phyloP scores from a whole-genome alignment of 2,329 filamentous ascomycete species.

The Trichoderma sp. region DNA sequence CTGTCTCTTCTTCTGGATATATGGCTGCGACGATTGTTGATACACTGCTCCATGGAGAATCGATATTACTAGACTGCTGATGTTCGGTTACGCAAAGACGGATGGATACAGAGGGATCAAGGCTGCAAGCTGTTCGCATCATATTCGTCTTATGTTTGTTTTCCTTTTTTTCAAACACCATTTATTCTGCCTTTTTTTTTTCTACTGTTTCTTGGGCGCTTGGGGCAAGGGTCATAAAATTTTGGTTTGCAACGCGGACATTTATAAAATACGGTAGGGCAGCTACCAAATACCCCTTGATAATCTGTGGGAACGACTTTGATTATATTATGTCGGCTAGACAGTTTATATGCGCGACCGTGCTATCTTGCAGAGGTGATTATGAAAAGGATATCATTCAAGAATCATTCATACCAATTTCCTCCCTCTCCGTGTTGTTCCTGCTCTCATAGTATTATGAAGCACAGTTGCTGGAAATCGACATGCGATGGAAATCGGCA shows the following conservation, averaged over 20 bases:
- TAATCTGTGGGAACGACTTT: conserved; percentile 28
- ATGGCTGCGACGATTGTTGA: neutral
- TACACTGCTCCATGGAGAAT: neutral
- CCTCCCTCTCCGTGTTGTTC: neutral
- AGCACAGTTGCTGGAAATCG: neutral
- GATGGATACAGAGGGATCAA: conserved; percentile 26
- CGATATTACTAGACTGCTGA: conserved; percentile 16
- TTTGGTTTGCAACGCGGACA: conserved; percentile 9
- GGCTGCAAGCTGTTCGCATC: conserved; percentile 18
- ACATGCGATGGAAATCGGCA: neutral
- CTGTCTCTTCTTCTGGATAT: neutral
- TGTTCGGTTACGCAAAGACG: conserved; percentile 21
- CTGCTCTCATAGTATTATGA: neutral
- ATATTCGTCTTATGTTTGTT: neutral
- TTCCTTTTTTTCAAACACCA: neutral
- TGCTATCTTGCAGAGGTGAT: neutral
- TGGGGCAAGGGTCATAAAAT: conserved; percentile 29
- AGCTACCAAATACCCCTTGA: conserved; percentile 27
- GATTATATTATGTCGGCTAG: neutral
- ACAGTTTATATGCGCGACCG: neutral
- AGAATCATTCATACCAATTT: neutral
- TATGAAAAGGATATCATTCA: neutral
- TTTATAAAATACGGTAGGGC: conserved; percentile 26
- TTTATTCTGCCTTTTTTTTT: neutral
- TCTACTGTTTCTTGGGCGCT: conserved; percentile 32